Conservation (phyloP, 2,329 filamentous ascomycete species). For the Fonsecaea nubica region DNA sequence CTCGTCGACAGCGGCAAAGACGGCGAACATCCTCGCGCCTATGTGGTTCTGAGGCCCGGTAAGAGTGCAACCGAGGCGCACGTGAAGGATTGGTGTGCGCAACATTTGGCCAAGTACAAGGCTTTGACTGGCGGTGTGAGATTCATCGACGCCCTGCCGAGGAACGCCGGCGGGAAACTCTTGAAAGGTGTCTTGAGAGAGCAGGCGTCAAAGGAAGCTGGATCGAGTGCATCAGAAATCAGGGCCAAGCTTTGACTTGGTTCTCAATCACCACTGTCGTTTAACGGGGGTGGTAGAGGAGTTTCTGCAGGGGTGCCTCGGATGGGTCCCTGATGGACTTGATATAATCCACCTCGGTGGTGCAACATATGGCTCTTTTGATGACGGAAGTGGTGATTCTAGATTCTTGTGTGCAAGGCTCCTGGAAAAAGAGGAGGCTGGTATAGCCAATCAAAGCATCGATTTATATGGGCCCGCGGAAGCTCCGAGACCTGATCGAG, state of each 20-base stretch:
- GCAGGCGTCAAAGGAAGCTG: conserved; percentile 41
- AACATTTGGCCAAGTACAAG: conserved; percentile 56
- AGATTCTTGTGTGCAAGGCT: background rate
- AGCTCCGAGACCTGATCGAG: background rate
- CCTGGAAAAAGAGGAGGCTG: background rate
- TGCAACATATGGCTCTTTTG: too few relatives aligned
- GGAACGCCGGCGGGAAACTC: conserved; percentile 58
- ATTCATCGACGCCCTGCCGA: conserved; percentile 57
- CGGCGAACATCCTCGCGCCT: conserved; percentile 27
- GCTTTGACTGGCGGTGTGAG: conserved; percentile 54
- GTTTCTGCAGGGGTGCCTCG: too few relatives aligned
- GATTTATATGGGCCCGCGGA: background rate
- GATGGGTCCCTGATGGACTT: too few relatives aligned
- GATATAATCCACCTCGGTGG: too few relatives aligned
- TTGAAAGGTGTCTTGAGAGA: conserved; percentile 42
- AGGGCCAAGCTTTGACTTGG: background rate
- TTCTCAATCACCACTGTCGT: too few relatives aligned
- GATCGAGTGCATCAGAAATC: background rate
- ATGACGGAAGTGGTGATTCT: background rate
- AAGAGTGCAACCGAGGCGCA: conserved; percentile 52
- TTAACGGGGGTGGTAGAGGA: too few relatives aligned
- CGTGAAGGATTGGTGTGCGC: conserved; percentile 45
- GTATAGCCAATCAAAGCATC: background rate
- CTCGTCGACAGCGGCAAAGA: conserved; percentile 41
- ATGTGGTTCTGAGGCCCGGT: conserved; percentile 45